phyloP scores from a whole-genome alignment of 805 yeast genomes.

The Saturnispora kantuleensis region DNA sequence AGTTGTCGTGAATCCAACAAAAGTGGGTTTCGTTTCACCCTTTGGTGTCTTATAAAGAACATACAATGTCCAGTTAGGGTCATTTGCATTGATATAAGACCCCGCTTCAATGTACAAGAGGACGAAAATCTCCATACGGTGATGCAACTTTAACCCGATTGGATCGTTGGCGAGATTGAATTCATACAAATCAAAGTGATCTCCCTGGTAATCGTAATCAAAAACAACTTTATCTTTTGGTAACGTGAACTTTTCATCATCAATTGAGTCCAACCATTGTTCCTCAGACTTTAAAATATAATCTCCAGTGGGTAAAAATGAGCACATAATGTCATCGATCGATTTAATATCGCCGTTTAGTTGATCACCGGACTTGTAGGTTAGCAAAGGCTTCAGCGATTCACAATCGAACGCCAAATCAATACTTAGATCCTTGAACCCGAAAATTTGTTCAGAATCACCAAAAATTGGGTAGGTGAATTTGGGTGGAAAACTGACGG shows the following conservation, averaged over 20 bases:
- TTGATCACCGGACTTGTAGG: slow-evolving; percentile 45
- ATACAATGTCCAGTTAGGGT: slow-evolving; percentile 74
- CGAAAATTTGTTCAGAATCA: slow-evolving; percentile 80
- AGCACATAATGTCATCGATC: slow-evolving; percentile 42
- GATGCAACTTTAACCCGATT: slow-evolving; percentile 44
- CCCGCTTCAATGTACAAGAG: slow-evolving; percentile 91
- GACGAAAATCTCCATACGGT: slow-evolving; percentile 68
- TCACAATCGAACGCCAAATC: slow-evolving; percentile 63
- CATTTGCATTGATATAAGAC: slow-evolving; percentile 68
- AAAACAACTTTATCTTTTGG: slow-evolving; percentile 25
- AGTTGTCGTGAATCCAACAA: slow-evolving; percentile 75
- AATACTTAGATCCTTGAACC: slow-evolving; percentile 62
- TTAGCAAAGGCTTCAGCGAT: slow-evolving; percentile 65
- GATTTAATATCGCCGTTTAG: slow-evolving; percentile 50
- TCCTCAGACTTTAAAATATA: slow-evolving; percentile 54
- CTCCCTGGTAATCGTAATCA: slow-evolving; percentile 21
- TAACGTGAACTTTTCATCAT: slow-evolving; percentile 32
- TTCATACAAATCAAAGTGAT: slow-evolving; percentile 43
- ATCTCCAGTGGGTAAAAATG: slow-evolving; percentile 48
- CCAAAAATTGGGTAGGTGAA: slow-evolving; percentile 95
- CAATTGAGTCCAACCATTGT: slow-evolving; percentile 52
- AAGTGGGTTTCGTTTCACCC: slow-evolving; percentile 28
- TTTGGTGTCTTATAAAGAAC: slow-evolving; percentile 35
- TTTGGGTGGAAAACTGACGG: slow-evolving; percentile 58
- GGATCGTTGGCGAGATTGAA: slow-evolving; percentile 28